phyloP scores from a whole-genome alignment of 2,329 filamentous ascomycete species.

The Xylaria sp. region DNA sequence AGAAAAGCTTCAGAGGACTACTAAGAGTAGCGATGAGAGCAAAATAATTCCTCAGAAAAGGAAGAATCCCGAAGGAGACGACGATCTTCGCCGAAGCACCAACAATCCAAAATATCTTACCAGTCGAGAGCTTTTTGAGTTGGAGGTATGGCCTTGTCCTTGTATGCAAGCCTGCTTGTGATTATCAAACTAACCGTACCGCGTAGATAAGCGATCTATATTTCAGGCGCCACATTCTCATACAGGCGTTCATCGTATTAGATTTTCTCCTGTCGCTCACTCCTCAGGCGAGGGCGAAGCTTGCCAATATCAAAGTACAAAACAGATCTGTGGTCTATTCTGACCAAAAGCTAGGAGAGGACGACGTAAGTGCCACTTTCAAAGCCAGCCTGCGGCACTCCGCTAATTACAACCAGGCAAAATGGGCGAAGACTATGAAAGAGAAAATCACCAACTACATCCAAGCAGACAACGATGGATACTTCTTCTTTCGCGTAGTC shows the following conservation, averaged over 20 bases:
- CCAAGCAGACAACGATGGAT: slow-evolving; percentile 77
- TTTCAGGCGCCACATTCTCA: slow-evolving; percentile 90
- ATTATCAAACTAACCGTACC: slow-evolving; percentile 28
- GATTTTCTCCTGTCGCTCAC: slow-evolving; percentile 95
- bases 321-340: slow-evolving; percentile 89
- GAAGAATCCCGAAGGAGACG: slow-evolving; percentile 64
- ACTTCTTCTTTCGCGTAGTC: slow-evolving; percentile 95
- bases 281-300: slow-evolving; percentile 76
- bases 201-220: slow-evolving; percentile 84
- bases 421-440: slow-evolving; percentile 83
- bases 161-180: background rate
- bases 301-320: slow-evolving; percentile 64
- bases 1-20: slow-evolving; percentile 50
- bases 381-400: background rate
- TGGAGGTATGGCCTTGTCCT: slow-evolving; percentile 66
- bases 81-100: slow-evolving; percentile 66
- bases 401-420: slow-evolving; percentile 55
- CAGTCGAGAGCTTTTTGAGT: slow-evolving; percentile 92
- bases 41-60: slow-evolving; percentile 67
- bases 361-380: slow-evolving; percentile 66
- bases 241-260: slow-evolving; percentile 91
- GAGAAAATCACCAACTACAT: slow-evolving; percentile 80
- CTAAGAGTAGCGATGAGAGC: slow-evolving; percentile 63
- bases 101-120: slow-evolving; percentile 99
- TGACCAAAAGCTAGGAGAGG: slow-evolving; percentile 74